Evolutionary conservation across 768 basidiomycete species (phyloP).

Genomic region (Russula olivacea): DNA sequence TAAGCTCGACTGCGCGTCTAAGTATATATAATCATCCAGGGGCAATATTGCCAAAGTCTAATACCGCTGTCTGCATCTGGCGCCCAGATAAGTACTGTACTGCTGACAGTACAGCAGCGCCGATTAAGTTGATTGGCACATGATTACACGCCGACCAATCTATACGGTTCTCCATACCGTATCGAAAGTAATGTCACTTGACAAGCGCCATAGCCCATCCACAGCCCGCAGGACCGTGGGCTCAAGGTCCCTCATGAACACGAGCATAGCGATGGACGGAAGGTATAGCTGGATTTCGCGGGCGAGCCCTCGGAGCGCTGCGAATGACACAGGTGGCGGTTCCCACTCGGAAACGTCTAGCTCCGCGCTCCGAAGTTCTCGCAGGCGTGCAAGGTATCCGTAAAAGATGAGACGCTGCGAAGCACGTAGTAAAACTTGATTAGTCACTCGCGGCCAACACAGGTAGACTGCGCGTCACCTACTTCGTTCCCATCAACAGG

Average conservation of each 20-base stretch:
- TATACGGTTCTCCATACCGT: slow-evolving; percentile 17
- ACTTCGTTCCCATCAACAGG: slow-evolving; percentile 54
- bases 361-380: slow-evolving; percentile 49
- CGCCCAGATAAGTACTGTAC: slow-evolving; percentile 13
- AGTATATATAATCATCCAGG: slow-evolving; percentile 2
- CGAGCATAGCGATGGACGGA: slow-evolving; percentile 43
- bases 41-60: slow-evolving; percentile 1
- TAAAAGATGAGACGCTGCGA: slow-evolving; percentile 58
- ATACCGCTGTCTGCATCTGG: background rate
- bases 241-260: slow-evolving; percentile 63
- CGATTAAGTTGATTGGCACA: background rate
- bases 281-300: slow-evolving; percentile 58
- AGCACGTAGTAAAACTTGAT: background rate
- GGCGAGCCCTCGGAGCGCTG: slow-evolving; percentile 53
- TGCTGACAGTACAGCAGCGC: background rate
- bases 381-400: slow-evolving; percentile 49
- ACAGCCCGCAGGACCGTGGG: slow-evolving; percentile 42
- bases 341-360: slow-evolving; percentile 63
- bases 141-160: background rate
- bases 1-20: slow-evolving; percentile 1
- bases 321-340: slow-evolving; percentile 46
- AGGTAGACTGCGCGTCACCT: slow-evolving; percentile 16
- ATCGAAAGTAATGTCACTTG: slow-evolving; percentile 26
- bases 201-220: slow-evolving; percentile 29
- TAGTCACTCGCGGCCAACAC: background rate